These are phyloP conservation scores for Microdochium bolleyi DNA, from an alignment of 2,329 filamentous ascomycete genomes.

Conservation along the genomic window DNA sequence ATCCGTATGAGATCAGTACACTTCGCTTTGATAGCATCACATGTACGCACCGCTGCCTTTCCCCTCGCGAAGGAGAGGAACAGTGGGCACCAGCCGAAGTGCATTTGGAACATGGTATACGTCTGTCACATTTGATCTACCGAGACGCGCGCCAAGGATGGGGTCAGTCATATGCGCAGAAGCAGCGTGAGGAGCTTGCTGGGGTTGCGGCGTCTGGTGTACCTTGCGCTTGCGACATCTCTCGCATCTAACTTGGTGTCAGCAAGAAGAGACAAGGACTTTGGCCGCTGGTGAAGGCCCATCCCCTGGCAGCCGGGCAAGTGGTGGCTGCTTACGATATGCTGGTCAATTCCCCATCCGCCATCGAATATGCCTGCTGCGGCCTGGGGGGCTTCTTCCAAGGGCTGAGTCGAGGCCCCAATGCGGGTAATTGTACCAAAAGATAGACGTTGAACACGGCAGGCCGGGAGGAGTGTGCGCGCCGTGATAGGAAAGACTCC, in stretches of 20 bases:
- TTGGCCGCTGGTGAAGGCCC: not conserved
- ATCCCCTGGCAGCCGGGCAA: not conserved
- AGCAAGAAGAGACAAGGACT: not conserved
- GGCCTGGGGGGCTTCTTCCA: not conserved
- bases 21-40: not conserved
- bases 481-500: not conserved
- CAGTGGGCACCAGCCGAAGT: conserved; percentile 30
- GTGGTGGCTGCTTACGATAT: not conserved
- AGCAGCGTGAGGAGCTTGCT: conserved; percentile 1
- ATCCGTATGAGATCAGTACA: not conserved
- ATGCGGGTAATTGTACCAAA: not conserved
- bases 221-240: conserved; percentile 35
- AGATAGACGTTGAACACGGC: not conserved
- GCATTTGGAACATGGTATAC: conserved; percentile 41
- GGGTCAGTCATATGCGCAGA: conserved; percentile 10
- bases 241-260: conserved; percentile 24
- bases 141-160: conserved; percentile 5
- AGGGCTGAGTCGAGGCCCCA: not conserved
- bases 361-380: not conserved
- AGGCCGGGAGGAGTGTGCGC: not conserved
- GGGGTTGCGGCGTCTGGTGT: not conserved
- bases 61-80: conserved; percentile 28
- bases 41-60: conserved; percentile 28
- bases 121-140: conserved; percentile 45
- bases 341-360: not conserved